phyloP scores from a whole-genome alignment of 83 land plant genomes.

The Picea engelmannii region DNA sequence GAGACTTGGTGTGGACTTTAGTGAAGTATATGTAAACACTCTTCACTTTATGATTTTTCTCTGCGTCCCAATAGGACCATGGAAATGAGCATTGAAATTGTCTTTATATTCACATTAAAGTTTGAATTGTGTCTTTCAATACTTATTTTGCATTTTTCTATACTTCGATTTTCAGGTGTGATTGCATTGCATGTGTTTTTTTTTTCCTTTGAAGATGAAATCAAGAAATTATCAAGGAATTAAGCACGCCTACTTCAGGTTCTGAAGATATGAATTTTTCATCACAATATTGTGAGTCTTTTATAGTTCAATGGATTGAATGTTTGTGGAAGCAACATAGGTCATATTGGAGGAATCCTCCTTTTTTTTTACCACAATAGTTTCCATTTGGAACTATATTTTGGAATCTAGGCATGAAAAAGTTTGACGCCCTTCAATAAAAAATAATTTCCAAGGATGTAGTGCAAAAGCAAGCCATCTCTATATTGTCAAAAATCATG shows the following conservation, averaged over 20 bases:
- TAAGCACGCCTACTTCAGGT: constrained; percentile 43
- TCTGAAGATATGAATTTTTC: constrained; percentile 46
- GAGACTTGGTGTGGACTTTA: not conserved
- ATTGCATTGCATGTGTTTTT: no score
- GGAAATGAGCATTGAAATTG: no score
- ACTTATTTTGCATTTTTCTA: no score
- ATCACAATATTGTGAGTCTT: constrained; percentile 42
- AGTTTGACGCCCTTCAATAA: constrained; percentile 20
- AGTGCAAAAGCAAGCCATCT: no score
- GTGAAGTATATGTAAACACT: not conserved
- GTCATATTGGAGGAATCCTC: constrained; percentile 67
- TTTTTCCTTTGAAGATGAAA: constrained; percentile 37
- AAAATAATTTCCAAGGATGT: no score
- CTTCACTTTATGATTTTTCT: not conserved
- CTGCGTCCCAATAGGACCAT: no score
- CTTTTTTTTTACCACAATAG: constrained; percentile 34
- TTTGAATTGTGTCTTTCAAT: no score
- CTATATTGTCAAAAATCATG: no score
- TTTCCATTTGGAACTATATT: constrained; percentile 57
- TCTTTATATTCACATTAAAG: no score
- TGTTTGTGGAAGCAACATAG: constrained; percentile 54
- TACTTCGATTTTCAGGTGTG: no score
- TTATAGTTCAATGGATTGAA: constrained; percentile 41
- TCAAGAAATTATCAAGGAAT: constrained; percentile 41
- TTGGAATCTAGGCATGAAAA: constrained; percentile 47